Percentiles rank a stretch among this genome's conserved stretches.
Evolutionary conservation across 75 land plant species (phyloP).

Genomic region (Picea sitchensis): DNA sequence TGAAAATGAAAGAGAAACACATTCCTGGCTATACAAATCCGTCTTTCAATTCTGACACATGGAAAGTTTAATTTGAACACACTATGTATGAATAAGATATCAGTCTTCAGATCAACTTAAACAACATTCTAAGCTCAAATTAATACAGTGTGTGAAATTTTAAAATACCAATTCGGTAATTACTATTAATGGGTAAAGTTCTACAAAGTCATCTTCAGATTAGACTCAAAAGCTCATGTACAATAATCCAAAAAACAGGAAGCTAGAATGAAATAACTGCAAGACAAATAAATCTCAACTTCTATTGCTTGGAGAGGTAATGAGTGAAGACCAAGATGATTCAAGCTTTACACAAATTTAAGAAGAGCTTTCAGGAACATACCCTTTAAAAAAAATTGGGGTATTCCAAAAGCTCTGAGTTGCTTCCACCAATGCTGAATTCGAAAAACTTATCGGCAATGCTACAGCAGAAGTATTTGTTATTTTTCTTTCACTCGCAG

Average conservation of each 20-base stretch:
- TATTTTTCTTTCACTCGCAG: neutral
- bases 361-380: neutral
- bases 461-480: neutral
- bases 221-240: neutral
- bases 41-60: neutral
- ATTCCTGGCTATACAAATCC: neutral
- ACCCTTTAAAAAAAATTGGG: constrained; percentile 7
- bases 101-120: neutral
- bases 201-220: neutral
- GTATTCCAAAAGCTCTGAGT: constrained; percentile 3
- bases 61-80: neutral
- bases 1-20: neutral
- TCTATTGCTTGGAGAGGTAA: neutral
- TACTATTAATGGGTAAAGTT: neutral
- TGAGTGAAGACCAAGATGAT: neutral
- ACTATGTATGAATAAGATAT: neutral
- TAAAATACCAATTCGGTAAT: neutral
- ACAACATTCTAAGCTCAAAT: neutral
- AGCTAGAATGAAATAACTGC: neutral
- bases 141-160: neutral
- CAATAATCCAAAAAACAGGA: neutral
- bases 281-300: neutral
- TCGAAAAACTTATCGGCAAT: neutral
- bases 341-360: neutral
- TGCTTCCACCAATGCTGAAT: neutral